A percentile compares a stretch with the other conserved stretches of the same genome.
phyloP scores from a whole-genome alignment of 2,329 filamentous ascomycete species.

The Aspergillus sojae region DNA sequence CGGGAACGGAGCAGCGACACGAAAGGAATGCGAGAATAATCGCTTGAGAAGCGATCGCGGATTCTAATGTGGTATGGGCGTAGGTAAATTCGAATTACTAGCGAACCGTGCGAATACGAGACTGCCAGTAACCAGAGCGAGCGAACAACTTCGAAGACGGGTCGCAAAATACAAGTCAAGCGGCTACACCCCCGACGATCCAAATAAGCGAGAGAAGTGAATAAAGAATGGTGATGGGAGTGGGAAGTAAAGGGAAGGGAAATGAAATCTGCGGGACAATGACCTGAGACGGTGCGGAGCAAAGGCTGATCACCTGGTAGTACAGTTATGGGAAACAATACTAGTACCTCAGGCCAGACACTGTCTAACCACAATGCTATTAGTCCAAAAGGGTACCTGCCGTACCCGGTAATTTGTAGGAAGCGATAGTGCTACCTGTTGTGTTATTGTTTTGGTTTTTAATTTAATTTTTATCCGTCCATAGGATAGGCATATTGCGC shows the following conservation, averaged over 20 bases:
- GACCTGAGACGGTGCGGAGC: background rate
- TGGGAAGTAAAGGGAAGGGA: background rate
- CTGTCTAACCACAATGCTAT: constrained; percentile 3
- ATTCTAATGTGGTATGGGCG: background rate
- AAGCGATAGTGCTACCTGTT: background rate
- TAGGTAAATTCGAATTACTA: background rate
- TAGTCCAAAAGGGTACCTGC: background rate
- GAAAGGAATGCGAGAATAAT: background rate
- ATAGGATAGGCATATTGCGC: background rate
- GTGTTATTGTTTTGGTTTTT: background rate
- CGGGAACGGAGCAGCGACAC: background rate
- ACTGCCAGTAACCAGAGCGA: constrained; percentile 5
- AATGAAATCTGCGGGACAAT: constrained; percentile 7
- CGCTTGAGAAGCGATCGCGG: background rate
- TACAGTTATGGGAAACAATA: background rate
- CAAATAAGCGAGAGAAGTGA: constrained; percentile 1
- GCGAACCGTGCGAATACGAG: background rate
- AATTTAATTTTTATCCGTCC: background rate
- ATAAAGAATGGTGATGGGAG: background rate
- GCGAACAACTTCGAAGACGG: constrained; percentile 1
- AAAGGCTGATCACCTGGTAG: constrained; percentile 2
- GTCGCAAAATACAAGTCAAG: background rate
- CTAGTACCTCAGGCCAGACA: background rate
- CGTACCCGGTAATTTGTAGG: background rate
- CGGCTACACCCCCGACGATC: background rate